A percentile compares a stretch with the other conserved stretches of the same genome.
These are phyloP conservation scores for Penicillium expansum DNA, from an alignment of 2,329 filamentous ascomycete genomes.

Conservation along the genomic window DNA sequence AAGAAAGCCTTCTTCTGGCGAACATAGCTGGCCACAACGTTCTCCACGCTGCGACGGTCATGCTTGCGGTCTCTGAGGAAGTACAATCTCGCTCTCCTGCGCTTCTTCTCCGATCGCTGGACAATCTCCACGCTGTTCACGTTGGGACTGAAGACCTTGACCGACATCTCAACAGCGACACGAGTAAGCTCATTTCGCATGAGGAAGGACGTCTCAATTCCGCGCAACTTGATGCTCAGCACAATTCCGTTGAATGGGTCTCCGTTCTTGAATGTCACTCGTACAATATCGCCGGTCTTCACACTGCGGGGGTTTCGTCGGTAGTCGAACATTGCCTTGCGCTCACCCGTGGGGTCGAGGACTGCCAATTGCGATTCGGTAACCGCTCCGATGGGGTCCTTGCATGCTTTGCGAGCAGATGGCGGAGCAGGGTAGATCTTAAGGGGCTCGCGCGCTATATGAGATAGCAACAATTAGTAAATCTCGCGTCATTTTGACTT, in stretches of 20 bases:
- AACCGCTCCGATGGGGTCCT: conserved; percentile 66
- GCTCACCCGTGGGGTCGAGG: conserved; percentile 82
- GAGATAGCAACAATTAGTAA: neutral
- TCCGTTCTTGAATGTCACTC: conserved; percentile 77
- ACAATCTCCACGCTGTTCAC: conserved; percentile 91
- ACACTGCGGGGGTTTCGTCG: conserved; percentile 73
- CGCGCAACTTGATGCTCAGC: conserved; percentile 81
- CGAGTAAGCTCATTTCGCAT: conserved; percentile 82
- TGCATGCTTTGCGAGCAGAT: conserved; percentile 38
- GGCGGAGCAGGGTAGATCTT: conserved; percentile 52
- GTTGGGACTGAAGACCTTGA: conserved; percentile 88
- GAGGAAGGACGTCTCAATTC: conserved; percentile 82
- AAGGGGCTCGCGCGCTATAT: conserved; percentile 48
- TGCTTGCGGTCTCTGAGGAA: conserved; percentile 88
- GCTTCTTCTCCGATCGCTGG: conserved; percentile 78
- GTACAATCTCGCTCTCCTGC: conserved; percentile 80
- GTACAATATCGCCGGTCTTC: conserved; percentile 83
- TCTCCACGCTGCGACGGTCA: conserved; percentile 81
- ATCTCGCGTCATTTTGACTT: neutral
- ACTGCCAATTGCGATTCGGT: conserved; percentile 65
- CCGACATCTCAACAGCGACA: conserved; percentile 94
- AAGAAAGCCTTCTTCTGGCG: conserved; percentile 51
- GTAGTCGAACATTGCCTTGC: conserved; percentile 73
- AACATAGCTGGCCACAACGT: conserved; percentile 68
- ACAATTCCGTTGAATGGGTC: conserved; percentile 90